Evolutionary conservation across 192 early-diverging fungal genomes (phyloP), one percentile per base, ranked within the genome.

Genomic region (Geosiphon pyriformis): DNA sequence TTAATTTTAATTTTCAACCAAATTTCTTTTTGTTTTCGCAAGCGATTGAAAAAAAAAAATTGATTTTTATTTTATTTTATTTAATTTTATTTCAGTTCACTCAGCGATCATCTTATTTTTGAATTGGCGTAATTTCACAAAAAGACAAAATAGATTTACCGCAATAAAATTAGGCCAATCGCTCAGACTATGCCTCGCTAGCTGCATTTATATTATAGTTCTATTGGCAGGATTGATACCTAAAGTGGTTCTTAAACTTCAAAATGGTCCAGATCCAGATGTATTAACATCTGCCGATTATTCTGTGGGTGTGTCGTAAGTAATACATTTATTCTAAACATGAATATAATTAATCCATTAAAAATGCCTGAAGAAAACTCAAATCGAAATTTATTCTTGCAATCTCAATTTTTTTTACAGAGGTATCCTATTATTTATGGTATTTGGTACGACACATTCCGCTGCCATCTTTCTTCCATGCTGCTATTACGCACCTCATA

Each of bases 401-500:
- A 15, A 26, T 10, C 31, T 30, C 31, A 30, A 2, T 8, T 56
- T 29, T 31, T n/a, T 15, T 32, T 1, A 18, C 7, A 56, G 54
- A 26, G 54, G 54, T 18, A 32, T 32, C 2, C 1, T 56, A 2
- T 0, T 31, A 31, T 56, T 56, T 56, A 7, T 56, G 1, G n/a
- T 56, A 7, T 56, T 56, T 17, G 54, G 54, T 26, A 56, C 54
- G 31, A 56, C 22, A 1, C 27, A 10, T 4, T 31, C 7, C 27
- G 54, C 54, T 31, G 27, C 54, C 22, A 4, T 56, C 27, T 56
- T 56, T 56, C 54, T 56, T 29, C 54, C 54, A 18, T 53, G 22
- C 31, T 56, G 29, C 31, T 56, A 56, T 56, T 56, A 56, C 7
- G 54, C 31, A 31, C 25, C 54, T 56, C 54, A n/a, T n/a, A n/a